These are phyloP conservation scores for Psophocarpus tetragonolobus DNA, from an alignment of 306 rosid genomes.

Conservation along the genomic window DNA sequence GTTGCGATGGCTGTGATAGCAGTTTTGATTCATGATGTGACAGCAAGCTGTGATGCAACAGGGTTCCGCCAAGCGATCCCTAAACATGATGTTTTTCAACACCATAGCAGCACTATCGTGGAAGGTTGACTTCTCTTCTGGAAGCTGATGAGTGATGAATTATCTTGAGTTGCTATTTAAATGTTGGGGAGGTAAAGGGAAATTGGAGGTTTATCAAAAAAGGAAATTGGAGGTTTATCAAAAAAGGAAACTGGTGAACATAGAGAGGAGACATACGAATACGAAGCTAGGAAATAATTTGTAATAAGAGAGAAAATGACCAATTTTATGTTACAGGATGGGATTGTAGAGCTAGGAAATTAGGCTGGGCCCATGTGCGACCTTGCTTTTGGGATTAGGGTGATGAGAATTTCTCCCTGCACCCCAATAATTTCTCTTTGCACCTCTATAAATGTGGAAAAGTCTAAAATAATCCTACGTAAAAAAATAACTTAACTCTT, in stretches of 20 bases:
- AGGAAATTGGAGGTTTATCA: neutral
- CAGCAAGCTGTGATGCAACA: neutral
- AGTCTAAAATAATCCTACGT: too few relatives aligned
- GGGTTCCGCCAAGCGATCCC: neutral
- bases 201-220: neutral
- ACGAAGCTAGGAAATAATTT: neutral
- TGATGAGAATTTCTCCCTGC: too few relatives aligned
- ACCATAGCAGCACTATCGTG: neutral
- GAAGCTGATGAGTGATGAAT: neutral
- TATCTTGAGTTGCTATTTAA: neutral
- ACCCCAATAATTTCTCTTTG: too few relatives aligned
- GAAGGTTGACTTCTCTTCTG: neutral
- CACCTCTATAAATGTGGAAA: too few relatives aligned
- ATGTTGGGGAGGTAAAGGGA: neutral
- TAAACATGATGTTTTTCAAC: neutral
- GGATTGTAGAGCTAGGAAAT: neutral
- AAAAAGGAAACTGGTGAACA: neutral
- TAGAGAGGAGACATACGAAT: neutral
- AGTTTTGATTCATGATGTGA: neutral
- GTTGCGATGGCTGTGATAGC: neutral
- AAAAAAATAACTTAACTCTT: too few relatives aligned
- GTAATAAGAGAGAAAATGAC: neutral
- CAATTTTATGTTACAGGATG: constrained; percentile 14
- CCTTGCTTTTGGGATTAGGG: constrained; percentile 16
- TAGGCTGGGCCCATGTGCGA: neutral